Evolutionary conservation across 441 rosid species (phyloP), one percentile per base, ranked within the genome.

Genomic region (Adansonia madagascariensis): DNA sequence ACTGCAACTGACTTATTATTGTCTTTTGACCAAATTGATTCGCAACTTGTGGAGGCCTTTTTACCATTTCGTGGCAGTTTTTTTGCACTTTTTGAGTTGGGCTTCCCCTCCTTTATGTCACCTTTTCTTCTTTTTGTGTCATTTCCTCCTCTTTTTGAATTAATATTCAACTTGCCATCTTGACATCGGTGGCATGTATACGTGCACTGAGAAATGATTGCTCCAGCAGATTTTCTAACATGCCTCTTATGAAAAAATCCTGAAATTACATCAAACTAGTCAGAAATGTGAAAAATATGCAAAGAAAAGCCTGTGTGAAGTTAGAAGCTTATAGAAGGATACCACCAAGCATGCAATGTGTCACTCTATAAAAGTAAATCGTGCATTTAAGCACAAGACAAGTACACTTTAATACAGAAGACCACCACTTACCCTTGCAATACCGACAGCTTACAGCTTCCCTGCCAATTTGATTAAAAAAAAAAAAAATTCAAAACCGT

Each of bases 211-310:
- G 85, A 69, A 50, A 75, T 27, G 31, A 73, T 74, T 20, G 89
- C 86, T 76, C 88, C 90, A 78, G 77, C 84, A 31, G 92, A 89
- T 77, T 81, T 96, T 78, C 84, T 85, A 79, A 82, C 89, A 78
- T 96, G 99, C 85, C 91, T 87, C 85, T 87, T 92, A 80, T 93
- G 99, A 83, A 91, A 96, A 65, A 77, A 81, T 64, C 92, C 99
- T 96, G 89, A 85, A 88, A 84, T 81, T 9, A 53, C 35, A 31
- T 35, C 49, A 70, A 46, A 39, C 24, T 7, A 22, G 59, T 46
- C 62, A 68, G 39, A 67, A 55, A 50, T 14, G 27, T 15, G 47
- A 71, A 6, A 71, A 8, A 52, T 11, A 74, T n/a, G 15, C 0
- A 44, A 7, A 61, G 24, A 24, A 27, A 74, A 44, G 56, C 43